Percentiles rank a stretch among this genome's conserved stretches.
Evolutionary conservation across 108 stramenopile species (phyloP).

Genomic region (Conticribra weissflogii): DNA sequence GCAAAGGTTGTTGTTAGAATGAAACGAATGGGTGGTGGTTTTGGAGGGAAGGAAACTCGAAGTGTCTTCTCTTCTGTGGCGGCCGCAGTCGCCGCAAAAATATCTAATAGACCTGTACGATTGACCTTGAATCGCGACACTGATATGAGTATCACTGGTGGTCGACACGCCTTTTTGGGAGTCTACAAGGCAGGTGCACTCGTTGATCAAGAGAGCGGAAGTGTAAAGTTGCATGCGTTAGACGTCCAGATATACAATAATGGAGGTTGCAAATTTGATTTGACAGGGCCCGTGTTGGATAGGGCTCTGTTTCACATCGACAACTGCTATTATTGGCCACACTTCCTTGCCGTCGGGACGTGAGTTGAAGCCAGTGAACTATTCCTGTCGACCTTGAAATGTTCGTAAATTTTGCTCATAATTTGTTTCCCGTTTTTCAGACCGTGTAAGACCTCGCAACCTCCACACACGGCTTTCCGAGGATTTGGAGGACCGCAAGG

Average conservation of each 20-base stretch:
- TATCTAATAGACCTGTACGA: constrained; percentile 80
- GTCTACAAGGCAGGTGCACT: constrained; percentile 86
- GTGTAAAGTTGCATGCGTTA: constrained; percentile 70
- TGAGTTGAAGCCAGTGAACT: constrained; percentile 1
- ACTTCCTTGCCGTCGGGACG: constrained; percentile 76
- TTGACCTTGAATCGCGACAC: constrained; percentile 88
- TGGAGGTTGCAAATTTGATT: constrained; percentile 87
- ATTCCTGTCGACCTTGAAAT: background rate
- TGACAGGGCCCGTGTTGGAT: constrained; percentile 89
- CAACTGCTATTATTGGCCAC: constrained; percentile 87
- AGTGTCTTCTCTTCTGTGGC: constrained; percentile 88
- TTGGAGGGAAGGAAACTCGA: constrained; percentile 94
- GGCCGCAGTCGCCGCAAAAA: constrained; percentile 88
- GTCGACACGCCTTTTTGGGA: constrained; percentile 83
- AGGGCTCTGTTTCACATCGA: constrained; percentile 93
- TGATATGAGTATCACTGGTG: constrained; percentile 93
- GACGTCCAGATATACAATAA: constrained; percentile 88
- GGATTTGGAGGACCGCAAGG: constrained; percentile 96
- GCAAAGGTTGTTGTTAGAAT: constrained; percentile 88
- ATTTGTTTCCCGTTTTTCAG: background rate
- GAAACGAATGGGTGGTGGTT: constrained; percentile 96
- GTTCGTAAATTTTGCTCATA: too few relatives aligned
- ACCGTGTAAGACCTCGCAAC: constrained; percentile 90
- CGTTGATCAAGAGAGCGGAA: constrained; percentile 66
- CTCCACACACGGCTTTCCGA: constrained; percentile 93